phyloP scores from a whole-genome alignment of 805 yeast species.

The Ogataea minuta region DNA sequence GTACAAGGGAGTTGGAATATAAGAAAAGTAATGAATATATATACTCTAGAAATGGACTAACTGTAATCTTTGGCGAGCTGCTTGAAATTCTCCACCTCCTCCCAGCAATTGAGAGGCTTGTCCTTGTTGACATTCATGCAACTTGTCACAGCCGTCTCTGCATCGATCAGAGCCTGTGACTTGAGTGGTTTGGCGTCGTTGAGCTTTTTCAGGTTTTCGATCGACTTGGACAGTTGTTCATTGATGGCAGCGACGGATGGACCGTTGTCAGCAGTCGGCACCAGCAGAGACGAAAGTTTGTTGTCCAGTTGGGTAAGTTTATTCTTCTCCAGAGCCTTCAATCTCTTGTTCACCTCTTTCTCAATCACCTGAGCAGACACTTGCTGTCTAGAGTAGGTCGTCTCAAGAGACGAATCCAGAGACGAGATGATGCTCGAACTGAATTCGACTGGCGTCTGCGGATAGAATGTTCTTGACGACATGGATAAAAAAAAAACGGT shows the following conservation, averaged over 20 bases:
- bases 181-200: conserved; percentile 30
- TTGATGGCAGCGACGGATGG: conserved; percentile 29
- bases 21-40: conserved; percentile 7
- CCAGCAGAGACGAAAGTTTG: conserved; percentile 43
- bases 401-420: conserved; percentile 56
- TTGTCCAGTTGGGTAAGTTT: conserved; percentile 51
- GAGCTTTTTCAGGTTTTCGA: conserved; percentile 34
- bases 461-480: conserved; percentile 58
- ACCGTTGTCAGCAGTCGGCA: conserved; percentile 32
- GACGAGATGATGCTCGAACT: conserved; percentile 62
- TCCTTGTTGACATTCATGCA: conserved; percentile 66
- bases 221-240: conserved; percentile 35
- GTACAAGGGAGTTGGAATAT: conserved; percentile 72
- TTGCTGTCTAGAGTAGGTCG: conserved; percentile 71
- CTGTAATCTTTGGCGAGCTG: conserved; percentile 40
- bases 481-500: conserved; percentile 7
- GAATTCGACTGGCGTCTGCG: conserved; percentile 66
- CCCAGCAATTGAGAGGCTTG: conserved; percentile 77
- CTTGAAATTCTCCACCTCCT: conserved; percentile 70
- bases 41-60: conserved; percentile 1
- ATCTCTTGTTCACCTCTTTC: conserved; percentile 58
- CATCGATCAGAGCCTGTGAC: conserved; percentile 41
- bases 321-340: conserved; percentile 52
- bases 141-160: conserved; percentile 49
- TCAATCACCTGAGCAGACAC: conserved; percentile 64